Base-by-base conservation (phyloP, 177 flowering plant genomes). In the Vitis hybrid region DNA sequence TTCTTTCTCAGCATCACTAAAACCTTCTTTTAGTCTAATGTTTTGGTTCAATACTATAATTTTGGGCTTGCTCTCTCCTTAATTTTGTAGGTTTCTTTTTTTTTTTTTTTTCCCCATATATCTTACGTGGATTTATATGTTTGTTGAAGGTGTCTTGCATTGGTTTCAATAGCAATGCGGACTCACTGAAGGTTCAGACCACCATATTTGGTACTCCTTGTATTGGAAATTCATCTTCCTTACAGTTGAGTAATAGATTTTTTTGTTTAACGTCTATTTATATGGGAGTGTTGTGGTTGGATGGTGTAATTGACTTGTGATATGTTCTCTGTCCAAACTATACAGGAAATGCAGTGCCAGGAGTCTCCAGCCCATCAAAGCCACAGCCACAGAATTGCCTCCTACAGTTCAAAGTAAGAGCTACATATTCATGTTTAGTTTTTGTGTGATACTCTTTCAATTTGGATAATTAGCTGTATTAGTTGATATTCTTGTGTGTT, bases 371-470 rank as follows among this genome's bases (percentile, higher is more conserved):
- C 91, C 92, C 1, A 81, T 92, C 67, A 85, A 69, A 80, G 94
- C 98, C 46, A 92, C 92, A 1, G 98, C 97, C 48, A 94, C 97
- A 2, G 91, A 91, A 80, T 54, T 77, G 17, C 97, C 98, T 7
- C 91, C 91, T 4, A 67, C 87, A 9, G 65, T 92, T 66, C 87
- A 49, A 6, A 85, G 97, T 90, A 81, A 76, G 86, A 63, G 49
- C 13, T 2, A 14, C 59, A 32, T 9, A 11, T 14, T 17, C 57
- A 0, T 54, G n/a, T 57, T 64, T 18, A 32, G n/a, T 11, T 21
- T 56, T 24, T 13, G n/a, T 21, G 1, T 53, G 55, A 15, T 3
- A n/a, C 30, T 2, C 1, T 27, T 54, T 46, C 4, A 32, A 46
- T 12, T 27, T 61, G 32, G 13, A 66, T 18, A 9, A 11, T 4